phyloP scores from a whole-genome alignment of 2,329 filamentous ascomycete genomes.

The Aspergillus persii region DNA sequence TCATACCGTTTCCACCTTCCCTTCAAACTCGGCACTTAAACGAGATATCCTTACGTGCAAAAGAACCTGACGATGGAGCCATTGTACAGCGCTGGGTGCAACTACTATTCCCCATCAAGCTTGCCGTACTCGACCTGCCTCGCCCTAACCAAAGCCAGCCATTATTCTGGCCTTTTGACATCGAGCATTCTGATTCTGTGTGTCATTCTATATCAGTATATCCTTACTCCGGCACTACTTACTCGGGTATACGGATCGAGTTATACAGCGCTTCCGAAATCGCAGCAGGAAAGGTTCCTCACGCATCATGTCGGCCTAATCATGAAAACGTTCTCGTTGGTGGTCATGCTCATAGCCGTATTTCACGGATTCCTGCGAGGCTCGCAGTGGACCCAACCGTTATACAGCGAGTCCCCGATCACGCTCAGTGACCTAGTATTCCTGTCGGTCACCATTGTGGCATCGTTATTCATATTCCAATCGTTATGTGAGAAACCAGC shows the following conservation, averaged over 20 bases:
- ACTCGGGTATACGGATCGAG: not conserved
- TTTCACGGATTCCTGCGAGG: not conserved
- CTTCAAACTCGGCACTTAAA: not conserved
- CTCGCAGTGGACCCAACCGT: not conserved
- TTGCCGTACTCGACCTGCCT: not conserved
- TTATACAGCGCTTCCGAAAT: not conserved
- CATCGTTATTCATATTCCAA: not conserved
- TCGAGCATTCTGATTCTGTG: not conserved
- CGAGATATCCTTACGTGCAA: not conserved
- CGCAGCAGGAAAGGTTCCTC: not conserved
- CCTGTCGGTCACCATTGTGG: not conserved
- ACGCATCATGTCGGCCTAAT: not conserved
- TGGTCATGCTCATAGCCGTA: not conserved
- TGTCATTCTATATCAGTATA: not conserved
- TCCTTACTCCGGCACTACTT: not conserved
- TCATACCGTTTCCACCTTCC: not conserved
- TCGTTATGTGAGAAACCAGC: not conserved
- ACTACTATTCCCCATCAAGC: not conserved
- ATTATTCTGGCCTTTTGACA: not conserved
- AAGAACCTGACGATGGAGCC: not conserved
- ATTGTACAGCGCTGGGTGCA: not conserved
- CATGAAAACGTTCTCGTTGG: not conserved
- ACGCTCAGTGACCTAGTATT: not conserved
- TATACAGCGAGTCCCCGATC: not conserved
- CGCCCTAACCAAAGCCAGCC: not conserved